phyloP scores from a whole-genome alignment of 2,329 filamentous ascomycete genomes.

The Cladophialophora psammophila region DNA sequence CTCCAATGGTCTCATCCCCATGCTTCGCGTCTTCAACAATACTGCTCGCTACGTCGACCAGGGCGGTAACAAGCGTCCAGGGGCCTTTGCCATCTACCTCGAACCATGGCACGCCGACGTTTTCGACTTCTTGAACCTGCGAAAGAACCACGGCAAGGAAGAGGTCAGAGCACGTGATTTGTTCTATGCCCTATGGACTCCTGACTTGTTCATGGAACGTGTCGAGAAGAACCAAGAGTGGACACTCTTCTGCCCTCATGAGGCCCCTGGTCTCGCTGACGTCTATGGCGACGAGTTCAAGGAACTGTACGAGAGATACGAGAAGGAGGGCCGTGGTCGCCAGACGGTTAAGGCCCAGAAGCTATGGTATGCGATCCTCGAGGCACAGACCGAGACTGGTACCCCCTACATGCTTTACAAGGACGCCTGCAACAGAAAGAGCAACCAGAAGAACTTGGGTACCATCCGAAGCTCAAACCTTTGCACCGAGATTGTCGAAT shows the following conservation, averaged over 20 bases:
- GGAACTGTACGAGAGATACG: conserved; percentile 88
- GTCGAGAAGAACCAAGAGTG: conserved; percentile 96
- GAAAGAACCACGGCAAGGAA: conserved; percentile 99
- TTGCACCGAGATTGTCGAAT: conserved; percentile 98
- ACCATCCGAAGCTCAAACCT: conserved; percentile 98
- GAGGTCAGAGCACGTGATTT: conserved; percentile 95
- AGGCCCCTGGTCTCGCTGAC: conserved; percentile 92
- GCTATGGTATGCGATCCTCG: conserved; percentile 98
- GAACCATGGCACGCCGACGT: conserved; percentile 99
- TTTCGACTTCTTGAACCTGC: conserved; percentile 94
- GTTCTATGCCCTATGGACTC: conserved; percentile 98
- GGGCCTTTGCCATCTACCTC: conserved; percentile 97
- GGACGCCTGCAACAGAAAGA: conserved; percentile 97
- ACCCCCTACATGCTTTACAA: conserved; percentile 99
- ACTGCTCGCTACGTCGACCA: conserved; percentile 98
- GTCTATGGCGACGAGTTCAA: conserved; percentile 98
- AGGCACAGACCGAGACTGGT: conserved; percentile 97
- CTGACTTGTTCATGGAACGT: conserved; percentile 99
- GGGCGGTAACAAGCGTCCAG: conserved; percentile 98
- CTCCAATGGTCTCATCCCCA: conserved; percentile 95
- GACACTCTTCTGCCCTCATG: conserved; percentile 98
- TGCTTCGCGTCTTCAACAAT: conserved; percentile 99
- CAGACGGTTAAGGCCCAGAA: conserved; percentile 97
- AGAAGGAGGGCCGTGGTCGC: conserved; percentile 84
- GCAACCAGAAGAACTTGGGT: conserved; percentile 99